Base-by-base conservation (phyloP, 495 filamentous ascomycete species). In the Xylaria venustula region DNA sequence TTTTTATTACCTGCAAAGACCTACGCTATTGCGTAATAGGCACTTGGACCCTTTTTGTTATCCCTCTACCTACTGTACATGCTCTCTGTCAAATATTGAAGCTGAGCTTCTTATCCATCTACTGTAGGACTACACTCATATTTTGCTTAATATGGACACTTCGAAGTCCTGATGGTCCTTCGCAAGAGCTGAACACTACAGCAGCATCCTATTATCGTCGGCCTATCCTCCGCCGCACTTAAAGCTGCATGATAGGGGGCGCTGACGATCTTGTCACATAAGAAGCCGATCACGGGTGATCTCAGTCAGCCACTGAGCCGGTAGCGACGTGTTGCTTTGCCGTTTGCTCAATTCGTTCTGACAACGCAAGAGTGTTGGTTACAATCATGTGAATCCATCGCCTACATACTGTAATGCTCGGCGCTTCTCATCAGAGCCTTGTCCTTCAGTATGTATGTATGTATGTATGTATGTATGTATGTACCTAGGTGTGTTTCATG, bases 201-300 rank as follows among this genome's bases (percentile, higher is more conserved):
- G 30, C 30, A 3, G 14, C 14, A 15, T 12, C 15, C 3, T 40
- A 40, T 15, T 40, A 12, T 8, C 3, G 37, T 15, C n/a, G n/a
- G n/a, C n/a, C n/a, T n/a, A n/a, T 20, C 46, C 22, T 3, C 19
- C 22, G 23, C 6, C 5, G 12, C 12, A 15, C 15, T 28, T n/a
- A n/a, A 22, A 7, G 15, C 3, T 37, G 54, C 54, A 47, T 57
- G 23, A 57, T 26, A 40, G 26, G 53, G 50, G 67, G 36, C 54
- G 53, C 53, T 62, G 67, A 65, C 65, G 60, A 67, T 70, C 65
- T 62, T 60, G 63, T 67, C 60, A 67, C 62, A 65, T 57, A 32
- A 2, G 50, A 51, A 30, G 51, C 12, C 22, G 36, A 28, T 23
- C 36, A 36, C 20, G 53, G 49, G 45, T 53, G 20, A 22, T 41